phyloP scores from a whole-genome alignment of 2,329 filamentous ascomycete genomes.

The Ceratocystis harringtonii region DNA sequence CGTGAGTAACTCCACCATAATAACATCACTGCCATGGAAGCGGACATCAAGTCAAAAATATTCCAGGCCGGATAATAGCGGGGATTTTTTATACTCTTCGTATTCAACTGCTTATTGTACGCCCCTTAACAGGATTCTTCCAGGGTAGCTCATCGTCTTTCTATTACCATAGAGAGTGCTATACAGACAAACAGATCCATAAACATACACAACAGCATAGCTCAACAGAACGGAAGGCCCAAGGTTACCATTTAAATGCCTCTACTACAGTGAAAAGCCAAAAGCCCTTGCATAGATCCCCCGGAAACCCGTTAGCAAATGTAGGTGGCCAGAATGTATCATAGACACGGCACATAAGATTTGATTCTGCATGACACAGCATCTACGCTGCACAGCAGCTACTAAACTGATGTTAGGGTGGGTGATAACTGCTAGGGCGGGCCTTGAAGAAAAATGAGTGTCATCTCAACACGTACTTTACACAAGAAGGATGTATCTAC shows the following conservation, averaged over 20 bases:
- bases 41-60: too few relatives aligned
- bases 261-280: neutral
- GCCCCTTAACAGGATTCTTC: too few relatives aligned
- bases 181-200: neutral
- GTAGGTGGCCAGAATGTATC: neutral
- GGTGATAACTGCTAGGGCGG: neutral
- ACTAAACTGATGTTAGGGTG: neutral
- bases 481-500: neutral
- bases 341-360: neutral
- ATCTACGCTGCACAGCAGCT: neutral
- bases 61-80: too few relatives aligned
- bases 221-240: neutral
- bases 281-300: constrained; percentile 1
- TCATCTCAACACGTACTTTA: neutral
- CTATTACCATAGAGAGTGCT: too few relatives aligned
- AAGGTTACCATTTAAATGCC: neutral
- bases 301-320: neutral
- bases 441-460: neutral
- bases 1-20: neutral
- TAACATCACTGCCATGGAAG: too few relatives aligned
- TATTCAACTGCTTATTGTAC: neutral
- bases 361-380: constrained; percentile 5
- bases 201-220: neutral
- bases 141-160: too few relatives aligned
- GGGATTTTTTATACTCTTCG: too few relatives aligned